phyloP scores from a whole-genome alignment of 2,329 filamentous ascomycete species.

The Aspergillus amoenus region DNA sequence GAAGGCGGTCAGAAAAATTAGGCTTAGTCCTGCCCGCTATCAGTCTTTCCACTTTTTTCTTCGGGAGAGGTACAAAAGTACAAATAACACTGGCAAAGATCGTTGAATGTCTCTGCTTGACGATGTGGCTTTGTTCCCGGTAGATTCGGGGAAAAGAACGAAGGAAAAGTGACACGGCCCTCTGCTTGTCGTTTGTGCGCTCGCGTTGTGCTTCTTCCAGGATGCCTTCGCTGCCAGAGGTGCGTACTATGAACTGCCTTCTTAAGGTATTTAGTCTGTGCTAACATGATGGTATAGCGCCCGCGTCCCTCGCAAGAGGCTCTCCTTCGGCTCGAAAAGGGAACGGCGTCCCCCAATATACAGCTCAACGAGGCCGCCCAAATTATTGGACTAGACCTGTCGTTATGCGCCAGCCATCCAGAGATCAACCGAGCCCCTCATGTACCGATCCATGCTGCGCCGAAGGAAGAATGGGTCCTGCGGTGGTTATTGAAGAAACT shows the following conservation, averaged over 20 bases:
- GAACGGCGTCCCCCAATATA: slow-evolving; percentile 36
- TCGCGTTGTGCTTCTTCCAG: slow-evolving; percentile 21
- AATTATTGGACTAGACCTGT: slow-evolving; percentile 43
- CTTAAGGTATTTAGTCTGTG: neutral
- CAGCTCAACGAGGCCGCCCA: slow-evolving; percentile 45
- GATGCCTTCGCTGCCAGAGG: slow-evolving; percentile 39
- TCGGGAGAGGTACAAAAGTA: neutral
- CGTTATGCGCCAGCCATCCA: slow-evolving; percentile 31
- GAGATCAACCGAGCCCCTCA: slow-evolving; percentile 26
- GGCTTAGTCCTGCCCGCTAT: slow-evolving; percentile 19
- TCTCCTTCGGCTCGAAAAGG: slow-evolving; percentile 46
- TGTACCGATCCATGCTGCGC: slow-evolving; percentile 30
- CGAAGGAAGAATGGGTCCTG: slow-evolving; percentile 65
- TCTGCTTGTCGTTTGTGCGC: neutral
- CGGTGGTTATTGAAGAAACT: slow-evolving; percentile 66
- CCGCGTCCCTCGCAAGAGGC: slow-evolving; percentile 44
- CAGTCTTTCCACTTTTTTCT: slow-evolving; percentile 20
- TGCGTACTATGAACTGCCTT: slow-evolving; percentile 22
- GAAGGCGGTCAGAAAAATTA: slow-evolving; percentile 43
- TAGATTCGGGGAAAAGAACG: slow-evolving; percentile 2
- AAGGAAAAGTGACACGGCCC: slow-evolving; percentile 4
- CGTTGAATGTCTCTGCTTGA: slow-evolving; percentile 1
- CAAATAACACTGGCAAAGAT: slow-evolving; percentile 1
- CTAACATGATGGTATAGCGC: slow-evolving; percentile 26
- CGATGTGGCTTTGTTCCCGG: neutral